Conservation (phyloP, 2,329 filamentous ascomycete genomes). For the Fusarium sp. region DNA sequence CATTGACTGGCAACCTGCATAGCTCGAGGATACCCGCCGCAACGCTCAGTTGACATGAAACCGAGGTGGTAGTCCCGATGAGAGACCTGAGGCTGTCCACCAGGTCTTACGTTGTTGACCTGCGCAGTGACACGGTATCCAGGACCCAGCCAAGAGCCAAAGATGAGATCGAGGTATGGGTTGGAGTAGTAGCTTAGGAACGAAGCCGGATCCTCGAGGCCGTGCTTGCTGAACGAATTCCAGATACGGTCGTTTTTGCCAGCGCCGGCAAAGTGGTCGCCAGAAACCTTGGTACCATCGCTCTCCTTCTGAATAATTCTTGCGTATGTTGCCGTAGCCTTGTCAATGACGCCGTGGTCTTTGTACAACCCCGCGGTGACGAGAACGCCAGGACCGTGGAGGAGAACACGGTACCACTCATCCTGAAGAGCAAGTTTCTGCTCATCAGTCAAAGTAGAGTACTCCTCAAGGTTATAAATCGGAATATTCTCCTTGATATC, state of each 20-base stretch:
- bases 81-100: slow-evolving; percentile 66
- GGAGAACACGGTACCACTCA: slow-evolving; percentile 70
- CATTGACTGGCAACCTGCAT: slow-evolving; percentile 67
- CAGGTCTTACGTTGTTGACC: slow-evolving; percentile 72
- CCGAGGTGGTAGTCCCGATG: slow-evolving; percentile 75
- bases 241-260: slow-evolving; percentile 72
- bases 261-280: slow-evolving; percentile 70
- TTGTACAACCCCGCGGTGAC: slow-evolving; percentile 66
- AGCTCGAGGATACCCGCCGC: slow-evolving; percentile 61
- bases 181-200: slow-evolving; percentile 72
- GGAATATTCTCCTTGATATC: slow-evolving; percentile 64
- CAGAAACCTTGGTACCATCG: slow-evolving; percentile 52
- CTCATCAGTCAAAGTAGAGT: slow-evolving; percentile 42
- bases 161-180: slow-evolving; percentile 65
- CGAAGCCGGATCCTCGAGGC: slow-evolving; percentile 60
- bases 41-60: slow-evolving; percentile 65
- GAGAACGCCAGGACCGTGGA: slow-evolving; percentile 69
- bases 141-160: slow-evolving; percentile 69
- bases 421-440: slow-evolving; percentile 61
- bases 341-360: slow-evolving; percentile 54
- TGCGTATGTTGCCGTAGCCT: slow-evolving; percentile 61
- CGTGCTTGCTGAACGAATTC: slow-evolving; percentile 75
- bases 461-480: slow-evolving; percentile 62
- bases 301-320: slow-evolving; percentile 61
- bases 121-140: slow-evolving; percentile 71